Evolutionary conservation across 192 early-diverging fungal species (phyloP).

Genomic region (Cetraspora pellucida): DNA sequence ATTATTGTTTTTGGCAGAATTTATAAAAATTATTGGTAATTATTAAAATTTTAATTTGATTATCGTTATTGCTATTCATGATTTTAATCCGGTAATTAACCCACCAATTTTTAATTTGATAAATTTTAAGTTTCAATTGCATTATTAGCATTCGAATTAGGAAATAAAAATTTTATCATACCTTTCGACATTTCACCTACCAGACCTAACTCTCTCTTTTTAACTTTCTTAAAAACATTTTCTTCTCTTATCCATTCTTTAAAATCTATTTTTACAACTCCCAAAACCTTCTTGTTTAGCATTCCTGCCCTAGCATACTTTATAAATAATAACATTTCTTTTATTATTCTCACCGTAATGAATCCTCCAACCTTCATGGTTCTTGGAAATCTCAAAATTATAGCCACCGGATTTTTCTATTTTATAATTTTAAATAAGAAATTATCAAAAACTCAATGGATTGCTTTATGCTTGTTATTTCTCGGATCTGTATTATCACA

Average conservation of each 20-base stretch:
- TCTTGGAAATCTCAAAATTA: conserved; percentile 45
- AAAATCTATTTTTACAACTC: conserved; percentile 24
- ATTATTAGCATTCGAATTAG: neutral
- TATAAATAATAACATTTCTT: conserved; percentile 47
- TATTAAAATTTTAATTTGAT: neutral
- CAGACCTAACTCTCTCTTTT: neutral
- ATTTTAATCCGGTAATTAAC: neutral
- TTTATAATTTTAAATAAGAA: conserved; percentile 40
- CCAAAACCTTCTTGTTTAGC: conserved; percentile 38
- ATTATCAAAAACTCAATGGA: conserved; percentile 37
- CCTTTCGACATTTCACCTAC: neutral
- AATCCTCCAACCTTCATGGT: conserved; percentile 46
- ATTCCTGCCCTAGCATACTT: conserved; percentile 46
- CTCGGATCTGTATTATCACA: conserved; percentile 41
- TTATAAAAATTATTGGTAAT: conserved; percentile 44
- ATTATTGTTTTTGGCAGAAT: conserved; percentile 41
- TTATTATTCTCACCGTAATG: conserved; percentile 40
- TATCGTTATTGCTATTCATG: neutral
- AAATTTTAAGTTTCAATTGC: neutral
- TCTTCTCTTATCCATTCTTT: conserved; percentile 12
- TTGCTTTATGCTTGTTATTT: conserved; percentile 40
- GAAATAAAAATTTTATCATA: neutral
- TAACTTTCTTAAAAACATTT: neutral
- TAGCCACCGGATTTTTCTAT: conserved; percentile 45
- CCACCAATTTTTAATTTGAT: neutral